A percentile compares a stretch with the other conserved stretches of the same genome.
These are phyloP conservation scores for Apiospora kogelbergensis DNA, from an alignment of 2,329 filamentous ascomycete genomes.

Conservation along the genomic window DNA sequence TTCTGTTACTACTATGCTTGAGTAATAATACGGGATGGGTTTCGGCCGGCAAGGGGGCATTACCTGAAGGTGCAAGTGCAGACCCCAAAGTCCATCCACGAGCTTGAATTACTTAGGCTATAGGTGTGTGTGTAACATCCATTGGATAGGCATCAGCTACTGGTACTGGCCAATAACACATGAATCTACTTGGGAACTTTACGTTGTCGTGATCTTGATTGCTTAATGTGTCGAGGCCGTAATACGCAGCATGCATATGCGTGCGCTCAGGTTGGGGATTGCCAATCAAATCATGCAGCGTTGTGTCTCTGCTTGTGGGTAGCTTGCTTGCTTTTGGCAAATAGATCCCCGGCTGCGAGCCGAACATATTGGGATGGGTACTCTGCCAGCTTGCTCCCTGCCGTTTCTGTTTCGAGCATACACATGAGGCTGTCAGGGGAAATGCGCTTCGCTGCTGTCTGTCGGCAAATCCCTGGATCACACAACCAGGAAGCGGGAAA, in stretches of 20 bases:
- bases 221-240: background rate
- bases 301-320: background rate
- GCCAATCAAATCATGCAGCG: background rate
- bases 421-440: background rate
- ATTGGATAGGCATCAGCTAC: background rate
- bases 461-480: background rate
- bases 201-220: background rate
- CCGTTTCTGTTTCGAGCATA: background rate
- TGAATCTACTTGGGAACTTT: background rate
- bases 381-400: background rate
- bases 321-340: background rate
- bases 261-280: background rate
- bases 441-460: background rate
- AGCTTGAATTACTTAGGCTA: background rate
- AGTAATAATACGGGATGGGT: background rate
- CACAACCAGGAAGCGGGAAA: background rate
- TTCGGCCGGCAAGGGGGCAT: background rate
- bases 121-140: background rate
- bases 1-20: slow-evolving; percentile 25
- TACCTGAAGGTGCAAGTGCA: background rate
- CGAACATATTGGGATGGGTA: background rate
- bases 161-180: background rate
- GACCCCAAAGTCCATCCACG: background rate
- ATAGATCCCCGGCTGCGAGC: background rate
- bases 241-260: background rate